Evolutionary conservation across 1,284 basidiomycete species (phyloP), one percentile per base, ranked within the genome.

Genomic region (Ustilago tritici): DNA sequence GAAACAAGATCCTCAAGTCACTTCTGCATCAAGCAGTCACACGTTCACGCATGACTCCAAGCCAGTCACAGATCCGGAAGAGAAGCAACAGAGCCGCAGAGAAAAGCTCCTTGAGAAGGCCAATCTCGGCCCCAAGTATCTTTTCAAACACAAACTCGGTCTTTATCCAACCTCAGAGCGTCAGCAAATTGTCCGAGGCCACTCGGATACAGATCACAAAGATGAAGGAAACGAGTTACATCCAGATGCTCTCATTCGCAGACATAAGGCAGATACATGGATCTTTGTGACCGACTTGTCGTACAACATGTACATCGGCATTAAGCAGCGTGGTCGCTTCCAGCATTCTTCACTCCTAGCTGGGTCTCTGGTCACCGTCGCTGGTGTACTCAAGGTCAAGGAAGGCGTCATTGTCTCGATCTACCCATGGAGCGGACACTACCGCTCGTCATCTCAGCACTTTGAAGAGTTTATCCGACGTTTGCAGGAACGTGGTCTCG

Each of bases 311-410:
- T 81, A 79, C 50, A 65, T 81, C 43, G 79, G 79, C 38, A 73
- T 79, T 64, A 81, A 81, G 71, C 71, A 73, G 59, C 70, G 73
- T 12, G 79, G 79, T 35, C 75, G 69, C 1, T 81, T 79, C 64
- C 79, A 79, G 57, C 79, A 79, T 43, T 79, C 76, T 8, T 79
- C 76, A 8, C 69, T 81, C 17, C 68, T 81, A 0, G 68, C 65
- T 28, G 79, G 79, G 28, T 70, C 70, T 2, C 65, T 73, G 7
- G 79, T 81, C 57, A 71, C 78, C 5, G 70, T 76, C 0, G 79
- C 79, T 2, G 79, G 79, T 28, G 63, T 79, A 0, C 65, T 81
- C 62, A 78, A 78, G 55, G 69, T 73, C 62, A 70, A 78, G 32
- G 72, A 81, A 34, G 79, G 79, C 19, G 63, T 73, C 34, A 78